These are phyloP conservation scores for Leccinum insolens DNA, from an alignment of 1,284 basidiomycete species.

Conservation along the genomic window DNA sequence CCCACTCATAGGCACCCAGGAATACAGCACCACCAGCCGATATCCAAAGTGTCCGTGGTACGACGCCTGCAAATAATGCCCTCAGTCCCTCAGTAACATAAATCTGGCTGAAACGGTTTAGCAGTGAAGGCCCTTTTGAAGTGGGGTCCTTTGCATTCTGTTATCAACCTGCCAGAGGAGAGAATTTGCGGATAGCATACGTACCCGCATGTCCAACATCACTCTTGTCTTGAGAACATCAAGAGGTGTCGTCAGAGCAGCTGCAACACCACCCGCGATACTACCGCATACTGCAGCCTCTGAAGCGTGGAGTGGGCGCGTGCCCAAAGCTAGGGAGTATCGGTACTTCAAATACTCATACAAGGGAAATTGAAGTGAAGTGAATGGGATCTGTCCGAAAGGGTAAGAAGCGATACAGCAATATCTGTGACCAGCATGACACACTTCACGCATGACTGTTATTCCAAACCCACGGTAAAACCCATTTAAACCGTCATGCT, in stretches of 20 bases:
- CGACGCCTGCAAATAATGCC: constrained; percentile 85
- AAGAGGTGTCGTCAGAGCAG: constrained; percentile 90
- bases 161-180: not conserved
- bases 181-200: constrained; percentile 26
- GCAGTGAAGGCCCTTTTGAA: constrained; percentile 55
- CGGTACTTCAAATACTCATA: constrained; percentile 88
- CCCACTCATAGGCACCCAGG: constrained; percentile 91
- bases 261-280: constrained; percentile 89
- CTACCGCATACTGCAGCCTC: constrained; percentile 94
- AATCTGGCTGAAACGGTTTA: constrained; percentile 63
- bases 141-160: constrained; percentile 44
- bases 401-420: constrained; percentile 6
- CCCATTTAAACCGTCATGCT: constrained; percentile 64
- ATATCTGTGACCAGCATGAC: constrained; percentile 18
- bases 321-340: constrained; percentile 51
- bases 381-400: constrained; percentile 87
- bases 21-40: constrained; percentile 97
- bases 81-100: constrained; percentile 72
- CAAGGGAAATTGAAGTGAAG: constrained; percentile 95
- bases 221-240: constrained; percentile 98
- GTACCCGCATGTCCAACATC: constrained; percentile 88
- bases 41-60: constrained; percentile 95
- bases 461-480: constrained; percentile 83
- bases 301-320: constrained; percentile 69
- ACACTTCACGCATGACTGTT: constrained; percentile 77